phyloP scores from a whole-genome alignment of 2,329 filamentous ascomycete genomes.

The Clarireedia hainanense region DNA sequence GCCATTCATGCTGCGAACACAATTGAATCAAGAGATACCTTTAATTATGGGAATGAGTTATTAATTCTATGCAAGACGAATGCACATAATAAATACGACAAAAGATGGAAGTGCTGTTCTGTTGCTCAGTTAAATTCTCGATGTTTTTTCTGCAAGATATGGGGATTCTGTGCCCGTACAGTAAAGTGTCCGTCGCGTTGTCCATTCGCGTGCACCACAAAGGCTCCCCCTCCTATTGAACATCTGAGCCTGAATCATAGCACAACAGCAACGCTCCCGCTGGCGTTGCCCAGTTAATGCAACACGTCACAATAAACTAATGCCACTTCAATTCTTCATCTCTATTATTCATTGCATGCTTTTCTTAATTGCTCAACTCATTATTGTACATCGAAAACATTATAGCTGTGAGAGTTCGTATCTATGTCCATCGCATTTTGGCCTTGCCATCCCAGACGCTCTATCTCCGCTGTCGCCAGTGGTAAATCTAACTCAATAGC shows the following conservation, averaged over 20 bases:
- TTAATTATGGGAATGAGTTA: no score
- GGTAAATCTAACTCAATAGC: background rate
- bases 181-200: background rate
- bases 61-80: no score
- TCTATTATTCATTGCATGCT: background rate
- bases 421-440: background rate
- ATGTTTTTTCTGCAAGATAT: background rate
- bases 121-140: background rate
- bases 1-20: conserved; percentile 25
- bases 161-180: no score
- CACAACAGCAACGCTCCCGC: no score
- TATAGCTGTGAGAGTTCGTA: background rate
- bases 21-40: background rate
- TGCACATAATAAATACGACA: background rate
- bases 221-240: no score
- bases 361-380: background rate
- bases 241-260: no score
- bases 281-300: no score
- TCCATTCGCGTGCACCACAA: no score
- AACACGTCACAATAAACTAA: no score
- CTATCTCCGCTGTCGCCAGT: no score
- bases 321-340: background rate
- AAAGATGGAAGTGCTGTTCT: background rate
- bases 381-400: conserved; percentile 4
- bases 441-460: background rate